Evolutionary conservation across 306 rosid species (phyloP).

Genomic region (Pyrus bretschneideri): DNA sequence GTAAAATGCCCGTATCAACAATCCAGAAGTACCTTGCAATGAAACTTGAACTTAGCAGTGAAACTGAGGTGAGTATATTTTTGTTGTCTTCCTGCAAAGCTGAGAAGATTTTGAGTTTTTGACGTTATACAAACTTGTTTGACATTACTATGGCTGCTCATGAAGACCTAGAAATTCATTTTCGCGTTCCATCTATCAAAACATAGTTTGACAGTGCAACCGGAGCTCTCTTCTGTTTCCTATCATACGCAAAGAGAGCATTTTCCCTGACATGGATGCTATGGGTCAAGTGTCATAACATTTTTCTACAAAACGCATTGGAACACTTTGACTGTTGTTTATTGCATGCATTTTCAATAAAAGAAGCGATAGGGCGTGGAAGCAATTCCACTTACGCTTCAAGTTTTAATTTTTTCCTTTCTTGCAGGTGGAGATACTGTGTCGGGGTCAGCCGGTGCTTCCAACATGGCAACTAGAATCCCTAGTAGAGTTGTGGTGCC

Average conservation of each 20-base stretch:
- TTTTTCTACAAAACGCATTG: neutral
- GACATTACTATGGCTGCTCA: neutral
- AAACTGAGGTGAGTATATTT: slow-evolving; percentile 64
- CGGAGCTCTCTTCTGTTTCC: neutral
- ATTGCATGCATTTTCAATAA: neutral
- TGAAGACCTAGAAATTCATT: neutral
- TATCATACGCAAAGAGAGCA: neutral
- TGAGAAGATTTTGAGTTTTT: neutral
- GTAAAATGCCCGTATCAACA: slow-evolving; percentile 72
- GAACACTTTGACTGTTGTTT: neutral
- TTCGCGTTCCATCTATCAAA: neutral
- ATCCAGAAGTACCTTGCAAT: slow-evolving; percentile 82
- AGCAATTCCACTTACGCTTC: neutral
- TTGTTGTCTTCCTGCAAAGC: slow-evolving; percentile 11
- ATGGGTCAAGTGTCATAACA: neutral
- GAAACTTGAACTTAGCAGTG: slow-evolving; percentile 80
- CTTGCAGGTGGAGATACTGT: slow-evolving; percentile 73
- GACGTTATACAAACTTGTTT: neutral
- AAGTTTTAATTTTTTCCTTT: neutral
- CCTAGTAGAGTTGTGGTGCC: slow-evolving; percentile 83
- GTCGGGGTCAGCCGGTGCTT: slow-evolving; percentile 72
- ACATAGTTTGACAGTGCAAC: neutral
- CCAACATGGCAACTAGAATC: slow-evolving; percentile 63
- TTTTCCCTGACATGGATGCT: neutral
- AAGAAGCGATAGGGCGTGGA: neutral